Conservation (phyloP, 2,329 filamentous ascomycete species). For the Aspergillus sp. region DNA sequence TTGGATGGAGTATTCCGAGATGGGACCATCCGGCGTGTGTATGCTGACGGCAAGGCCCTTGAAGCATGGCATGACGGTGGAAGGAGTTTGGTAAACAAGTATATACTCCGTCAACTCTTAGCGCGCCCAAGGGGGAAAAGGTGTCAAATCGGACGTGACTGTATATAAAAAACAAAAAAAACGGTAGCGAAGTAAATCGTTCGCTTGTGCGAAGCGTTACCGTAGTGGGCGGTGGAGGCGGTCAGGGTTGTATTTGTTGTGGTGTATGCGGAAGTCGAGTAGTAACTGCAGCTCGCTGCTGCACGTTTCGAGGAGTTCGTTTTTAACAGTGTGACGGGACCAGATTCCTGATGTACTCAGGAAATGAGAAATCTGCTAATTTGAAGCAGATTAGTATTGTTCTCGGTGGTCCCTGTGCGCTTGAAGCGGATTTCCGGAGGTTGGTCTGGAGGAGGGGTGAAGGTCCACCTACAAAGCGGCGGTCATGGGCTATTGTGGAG, state of each 20-base stretch:
- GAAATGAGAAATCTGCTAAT: background rate
- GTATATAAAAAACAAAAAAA: background rate
- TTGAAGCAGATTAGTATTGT: background rate
- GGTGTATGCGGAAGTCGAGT: background rate
- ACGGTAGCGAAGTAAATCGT: conserved; percentile 1
- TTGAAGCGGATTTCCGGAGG: background rate
- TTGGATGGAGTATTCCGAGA: conserved; percentile 90
- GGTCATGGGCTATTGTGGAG: background rate
- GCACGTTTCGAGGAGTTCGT: background rate
- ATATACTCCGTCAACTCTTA: background rate
- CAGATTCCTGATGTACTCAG: background rate
- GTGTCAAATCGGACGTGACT: background rate
- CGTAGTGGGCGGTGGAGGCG: conserved; percentile 19
- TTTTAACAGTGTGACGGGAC: background rate
- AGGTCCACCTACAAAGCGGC: conserved; percentile 2
- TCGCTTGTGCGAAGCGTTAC: conserved; percentile 5
- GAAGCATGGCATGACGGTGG: conserved; percentile 74
- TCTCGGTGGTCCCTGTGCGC: background rate
- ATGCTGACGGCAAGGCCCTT: conserved; percentile 98
- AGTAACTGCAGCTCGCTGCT: background rate
- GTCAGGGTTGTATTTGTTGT: conserved; percentile 11
- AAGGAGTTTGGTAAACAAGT: background rate
- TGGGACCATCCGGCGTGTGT: conserved; percentile 69
- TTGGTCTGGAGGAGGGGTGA: background rate
- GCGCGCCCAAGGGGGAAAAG: background rate